Evolutionary conservation across 768 basidiomycete species (phyloP).

Genomic region (Russula abietina): DNA sequence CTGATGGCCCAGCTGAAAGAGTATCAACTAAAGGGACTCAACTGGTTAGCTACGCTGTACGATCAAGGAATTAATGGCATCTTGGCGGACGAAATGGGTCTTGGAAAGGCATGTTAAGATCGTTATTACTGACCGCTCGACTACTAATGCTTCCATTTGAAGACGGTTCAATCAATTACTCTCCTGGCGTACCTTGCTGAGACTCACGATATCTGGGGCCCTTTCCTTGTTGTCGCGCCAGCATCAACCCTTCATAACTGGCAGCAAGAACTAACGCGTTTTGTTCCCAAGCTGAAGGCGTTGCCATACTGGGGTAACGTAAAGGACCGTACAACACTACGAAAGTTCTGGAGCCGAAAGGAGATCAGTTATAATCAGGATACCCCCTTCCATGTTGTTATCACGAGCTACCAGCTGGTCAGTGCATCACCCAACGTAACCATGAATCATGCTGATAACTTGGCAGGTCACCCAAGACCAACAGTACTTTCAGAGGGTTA

Average conservation of each 20-base stretch:
- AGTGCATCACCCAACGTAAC: constrained; percentile 27
- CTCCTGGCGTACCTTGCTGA: constrained; percentile 93
- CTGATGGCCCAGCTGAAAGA: constrained; percentile 95
- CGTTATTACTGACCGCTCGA: constrained; percentile 25
- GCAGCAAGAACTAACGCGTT: constrained; percentile 97
- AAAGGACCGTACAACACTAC: constrained; percentile 87
- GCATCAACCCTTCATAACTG: constrained; percentile 97
- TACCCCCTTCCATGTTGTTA: constrained; percentile 92
- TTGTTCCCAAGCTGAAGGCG: constrained; percentile 89
- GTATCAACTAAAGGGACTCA: constrained; percentile 95
- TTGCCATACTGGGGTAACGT: constrained; percentile 98
- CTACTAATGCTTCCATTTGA: background rate
- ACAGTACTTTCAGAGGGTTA: constrained; percentile 94
- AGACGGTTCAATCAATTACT: constrained; percentile 98
- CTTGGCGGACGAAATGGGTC: constrained; percentile 97
- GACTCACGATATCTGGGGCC: constrained; percentile 97
- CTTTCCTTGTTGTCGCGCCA: constrained; percentile 96
- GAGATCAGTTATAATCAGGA: constrained; percentile 93
- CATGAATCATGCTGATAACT: background rate
- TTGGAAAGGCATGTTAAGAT: constrained; percentile 60
- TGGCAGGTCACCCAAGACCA: constrained; percentile 87
- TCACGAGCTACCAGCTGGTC: constrained; percentile 95
- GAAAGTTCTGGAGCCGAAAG: constrained; percentile 98
- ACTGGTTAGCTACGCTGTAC: constrained; percentile 95
- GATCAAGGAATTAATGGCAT: constrained; percentile 99